Percentiles rank a stretch among this genome's conserved stretches.
Evolutionary conservation across 495 filamentous ascomycete species (phyloP).

Genomic region (Aspergillus diversus): DNA sequence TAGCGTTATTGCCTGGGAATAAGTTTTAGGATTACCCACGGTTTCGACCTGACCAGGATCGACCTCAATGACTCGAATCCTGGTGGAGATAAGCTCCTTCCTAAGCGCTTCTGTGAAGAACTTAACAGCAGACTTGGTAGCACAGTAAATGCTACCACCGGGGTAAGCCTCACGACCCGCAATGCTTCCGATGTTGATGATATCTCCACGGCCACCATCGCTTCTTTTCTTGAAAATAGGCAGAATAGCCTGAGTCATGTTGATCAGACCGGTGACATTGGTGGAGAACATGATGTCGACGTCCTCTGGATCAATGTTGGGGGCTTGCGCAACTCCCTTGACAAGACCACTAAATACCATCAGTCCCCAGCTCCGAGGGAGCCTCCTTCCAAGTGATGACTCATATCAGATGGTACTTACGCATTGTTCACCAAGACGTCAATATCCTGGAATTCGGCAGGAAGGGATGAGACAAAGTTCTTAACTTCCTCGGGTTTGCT

Average conservation of each 20-base stretch:
- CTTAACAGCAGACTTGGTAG: constrained; percentile 90
- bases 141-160: constrained; percentile 95
- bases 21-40: constrained; percentile 45
- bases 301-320: constrained; percentile 80
- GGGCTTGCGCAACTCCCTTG: constrained; percentile 84
- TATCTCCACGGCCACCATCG: constrained; percentile 83
- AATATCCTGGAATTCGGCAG: constrained; percentile 82
- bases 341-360: constrained; percentile 69
- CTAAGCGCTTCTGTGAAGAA: constrained; percentile 87
- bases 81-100: constrained; percentile 83
- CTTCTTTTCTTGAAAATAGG: constrained; percentile 79
- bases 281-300: constrained; percentile 87
- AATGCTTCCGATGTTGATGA: constrained; percentile 97
- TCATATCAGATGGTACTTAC: constrained; percentile 53
- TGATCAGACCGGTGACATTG: constrained; percentile 92
- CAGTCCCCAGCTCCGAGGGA: constrained; percentile 5
- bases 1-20: neutral
- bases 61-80: constrained; percentile 88
- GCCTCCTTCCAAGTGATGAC: neutral
- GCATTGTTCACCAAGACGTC: constrained; percentile 97
- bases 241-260: constrained; percentile 94
- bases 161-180: constrained; percentile 89
- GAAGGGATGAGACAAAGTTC: constrained; percentile 72
- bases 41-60: constrained; percentile 98
- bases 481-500: constrained; percentile 77